Percentiles rank a stretch among this genome's conserved stretches.
phyloP scores from a whole-genome alignment of 1,139 yeast genomes.

The Suhomyces atakaporum region DNA sequence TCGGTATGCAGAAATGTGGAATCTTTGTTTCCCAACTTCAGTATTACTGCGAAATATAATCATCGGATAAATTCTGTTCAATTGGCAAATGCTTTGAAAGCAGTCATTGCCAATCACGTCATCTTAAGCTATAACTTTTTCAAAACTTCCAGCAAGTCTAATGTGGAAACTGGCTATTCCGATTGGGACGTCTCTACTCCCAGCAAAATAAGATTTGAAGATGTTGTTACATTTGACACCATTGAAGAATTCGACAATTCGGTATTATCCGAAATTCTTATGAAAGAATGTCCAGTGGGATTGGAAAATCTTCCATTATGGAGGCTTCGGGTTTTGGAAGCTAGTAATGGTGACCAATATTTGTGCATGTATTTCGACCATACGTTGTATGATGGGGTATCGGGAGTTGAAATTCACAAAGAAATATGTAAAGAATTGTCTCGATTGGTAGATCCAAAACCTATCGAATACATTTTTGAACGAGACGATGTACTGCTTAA shows the following conservation, averaged over 20 bases:
- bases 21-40: neutral
- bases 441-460: conserved; percentile 1
- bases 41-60: neutral
- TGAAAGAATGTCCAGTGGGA: conserved; percentile 18
- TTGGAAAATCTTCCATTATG: conserved; percentile 27
- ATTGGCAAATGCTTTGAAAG: neutral
- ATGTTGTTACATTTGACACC: conserved; percentile 23
- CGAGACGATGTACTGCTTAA: neutral
- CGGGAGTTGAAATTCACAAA: conserved; percentile 15
- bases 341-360: conserved; percentile 8
- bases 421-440: conserved; percentile 14
- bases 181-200: conserved; percentile 23
- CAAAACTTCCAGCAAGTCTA: conserved; percentile 12
- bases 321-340: conserved; percentile 24
- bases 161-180: conserved; percentile 14
- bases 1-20: neutral
- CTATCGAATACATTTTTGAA: conserved; percentile 6
- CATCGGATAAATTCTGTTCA: neutral
- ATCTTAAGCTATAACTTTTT: conserved; percentile 25
- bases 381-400: conserved; percentile 16
- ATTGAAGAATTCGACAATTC: conserved; percentile 19
- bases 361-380: conserved; percentile 15
- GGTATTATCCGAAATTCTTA: conserved; percentile 20
- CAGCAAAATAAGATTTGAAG: conserved; percentile 23
- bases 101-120: conserved; percentile 21